These are phyloP conservation scores for Gymnopilus junonius DNA, from an alignment of 768 basidiomycete genomes.

Conservation along the genomic window DNA sequence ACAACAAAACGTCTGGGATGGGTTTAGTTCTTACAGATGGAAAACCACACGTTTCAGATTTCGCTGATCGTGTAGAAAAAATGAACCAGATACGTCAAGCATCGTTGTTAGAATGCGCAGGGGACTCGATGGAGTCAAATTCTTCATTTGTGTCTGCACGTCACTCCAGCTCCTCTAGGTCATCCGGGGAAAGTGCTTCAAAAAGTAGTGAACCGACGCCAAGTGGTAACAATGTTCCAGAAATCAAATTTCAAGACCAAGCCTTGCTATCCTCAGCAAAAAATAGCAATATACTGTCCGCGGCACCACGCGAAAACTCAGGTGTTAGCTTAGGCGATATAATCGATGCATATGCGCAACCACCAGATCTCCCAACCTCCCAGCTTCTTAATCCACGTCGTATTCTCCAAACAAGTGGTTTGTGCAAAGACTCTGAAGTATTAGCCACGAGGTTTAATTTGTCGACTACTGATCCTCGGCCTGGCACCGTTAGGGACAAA, in stretches of 20 bases:
- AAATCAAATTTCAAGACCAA: neutral
- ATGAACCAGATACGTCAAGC: slow-evolving; percentile 32
- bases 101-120: neutral
- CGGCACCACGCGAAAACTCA: neutral
- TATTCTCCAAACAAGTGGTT: neutral
- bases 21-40: neutral
- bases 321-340: neutral
- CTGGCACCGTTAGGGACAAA: slow-evolving; percentile 44
- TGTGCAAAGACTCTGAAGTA: neutral
- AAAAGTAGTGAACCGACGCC: neutral
- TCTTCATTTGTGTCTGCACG: too few relatives aligned
- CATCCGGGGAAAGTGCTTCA: neutral
- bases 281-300: neutral
- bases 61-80: slow-evolving; percentile 48
- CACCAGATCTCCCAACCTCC: neutral
- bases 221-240: neutral
- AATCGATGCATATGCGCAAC: slow-evolving; percentile 1
- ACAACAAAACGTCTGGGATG: neutral
- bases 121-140: neutral
- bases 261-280: neutral
- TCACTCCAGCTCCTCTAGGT: neutral
- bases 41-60: slow-evolving; percentile 36
- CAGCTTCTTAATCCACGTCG: neutral
- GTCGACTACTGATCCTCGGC: slow-evolving; percentile 9
- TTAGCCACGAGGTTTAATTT: neutral